A percentile compares a stretch with the other conserved stretches of the same genome.
Evolutionary conservation across 257 asterid genomes (phyloP).

Genomic region (Solanum etuberosum): DNA sequence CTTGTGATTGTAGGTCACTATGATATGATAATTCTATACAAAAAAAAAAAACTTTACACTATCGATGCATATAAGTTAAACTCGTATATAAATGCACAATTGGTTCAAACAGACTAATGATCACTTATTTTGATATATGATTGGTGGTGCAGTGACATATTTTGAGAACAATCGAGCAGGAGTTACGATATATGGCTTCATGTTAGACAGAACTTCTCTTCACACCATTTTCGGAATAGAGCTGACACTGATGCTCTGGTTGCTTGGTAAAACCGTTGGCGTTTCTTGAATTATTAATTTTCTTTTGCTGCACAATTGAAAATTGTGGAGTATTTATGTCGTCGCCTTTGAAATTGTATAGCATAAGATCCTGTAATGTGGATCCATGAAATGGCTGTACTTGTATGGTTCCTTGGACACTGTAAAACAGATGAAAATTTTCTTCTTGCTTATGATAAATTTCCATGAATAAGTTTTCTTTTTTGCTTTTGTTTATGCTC

Average conservation of each 20-base stretch:
- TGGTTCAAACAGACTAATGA: not conserved
- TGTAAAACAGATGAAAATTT: not conserved
- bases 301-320: not conserved
- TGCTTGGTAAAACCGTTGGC: constrained; percentile 83
- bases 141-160: constrained; percentile 48
- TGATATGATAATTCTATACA: no score
- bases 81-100: not conserved
- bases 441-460: not conserved
- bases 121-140: not conserved
- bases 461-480: not conserved
- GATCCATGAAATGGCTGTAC: not conserved
- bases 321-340: not conserved
- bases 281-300: constrained; percentile 31
- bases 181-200: constrained; percentile 72
- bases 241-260: constrained; percentile 77
- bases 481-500: not conserved
- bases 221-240: constrained; percentile 80
- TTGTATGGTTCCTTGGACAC: not conserved
- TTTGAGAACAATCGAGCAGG: constrained; percentile 92
- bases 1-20: not conserved
- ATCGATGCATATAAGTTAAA: not conserved
- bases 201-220: constrained; percentile 74
- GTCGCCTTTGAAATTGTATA: not conserved
- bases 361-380: not conserved
- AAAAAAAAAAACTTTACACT: no score